These are phyloP conservation scores for Pyricularia sp. DNA, from an alignment of 2,329 filamentous ascomycete species.

Conservation along the genomic window DNA sequence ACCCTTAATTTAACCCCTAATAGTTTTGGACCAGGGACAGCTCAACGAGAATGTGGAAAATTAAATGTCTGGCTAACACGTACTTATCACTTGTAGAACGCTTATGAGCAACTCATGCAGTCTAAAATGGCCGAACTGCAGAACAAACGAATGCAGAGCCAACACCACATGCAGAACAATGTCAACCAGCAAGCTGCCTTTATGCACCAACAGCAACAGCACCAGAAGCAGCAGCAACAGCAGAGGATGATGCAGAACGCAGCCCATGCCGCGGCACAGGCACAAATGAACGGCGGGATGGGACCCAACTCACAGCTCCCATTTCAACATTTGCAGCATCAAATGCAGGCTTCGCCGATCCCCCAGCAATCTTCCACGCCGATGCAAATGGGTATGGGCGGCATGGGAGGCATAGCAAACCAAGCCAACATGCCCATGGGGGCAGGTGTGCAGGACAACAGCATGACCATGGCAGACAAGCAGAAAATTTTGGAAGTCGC, in stretches of 20 bases:
- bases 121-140: slow-evolving; percentile 38
- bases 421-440: slow-evolving; percentile 27
- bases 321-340: slow-evolving; percentile 50
- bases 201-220: slow-evolving; percentile 21
- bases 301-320: slow-evolving; percentile 40
- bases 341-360: slow-evolving; percentile 45
- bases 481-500: slow-evolving; percentile 36
- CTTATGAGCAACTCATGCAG: slow-evolving; percentile 39
- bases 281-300: slow-evolving; percentile 39
- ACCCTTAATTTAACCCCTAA: slow-evolving; percentile 29
- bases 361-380: slow-evolving; percentile 29
- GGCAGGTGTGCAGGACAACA: slow-evolving; percentile 18
- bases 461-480: slow-evolving; percentile 33
- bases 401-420: slow-evolving; percentile 16
- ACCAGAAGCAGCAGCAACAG: slow-evolving; percentile 25
- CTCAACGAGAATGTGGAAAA: slow-evolving; percentile 6
- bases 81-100: slow-evolving; percentile 25
- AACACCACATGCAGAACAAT: slow-evolving; percentile 37
- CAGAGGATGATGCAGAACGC: slow-evolving; percentile 42
- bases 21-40: neutral
- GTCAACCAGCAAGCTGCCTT: slow-evolving; percentile 26
- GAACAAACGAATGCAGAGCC: slow-evolving; percentile 40
- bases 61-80: neutral
- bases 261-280: slow-evolving; percentile 24
- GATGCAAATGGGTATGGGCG: slow-evolving; percentile 29